A percentile compares a stretch with the other conserved stretches of the same genome.
These are phyloP conservation scores for Metarhizium guizhouense DNA, from an alignment of 2,329 filamentous ascomycete species.

Conservation along the genomic window DNA sequence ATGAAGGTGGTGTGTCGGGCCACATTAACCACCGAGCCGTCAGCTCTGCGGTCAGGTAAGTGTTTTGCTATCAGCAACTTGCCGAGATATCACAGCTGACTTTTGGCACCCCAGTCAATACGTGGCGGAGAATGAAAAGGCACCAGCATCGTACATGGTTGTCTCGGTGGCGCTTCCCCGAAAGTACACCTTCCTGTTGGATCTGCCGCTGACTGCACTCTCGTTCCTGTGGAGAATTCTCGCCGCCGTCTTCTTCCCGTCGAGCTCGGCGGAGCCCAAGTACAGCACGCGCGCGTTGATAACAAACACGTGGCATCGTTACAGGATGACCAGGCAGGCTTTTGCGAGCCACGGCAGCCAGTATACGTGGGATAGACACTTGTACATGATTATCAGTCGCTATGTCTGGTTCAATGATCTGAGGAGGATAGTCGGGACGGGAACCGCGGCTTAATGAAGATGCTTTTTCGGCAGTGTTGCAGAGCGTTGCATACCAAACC, in stretches of 20 bases:
- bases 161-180: conserved; percentile 24
- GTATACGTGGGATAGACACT: conserved; percentile 29
- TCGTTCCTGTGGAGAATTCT: conserved; percentile 20
- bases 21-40: conserved; percentile 32
- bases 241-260: conserved; percentile 11
- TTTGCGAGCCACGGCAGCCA: conserved; percentile 29
- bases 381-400: conserved; percentile 30
- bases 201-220: conserved; percentile 27
- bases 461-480: background rate
- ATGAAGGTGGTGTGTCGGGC: conserved; percentile 28
- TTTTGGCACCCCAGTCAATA: conserved; percentile 15
- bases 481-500: background rate
- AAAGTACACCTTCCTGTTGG: conserved; percentile 29
- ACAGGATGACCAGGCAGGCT: conserved; percentile 24
- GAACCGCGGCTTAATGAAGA: background rate
- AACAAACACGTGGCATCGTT: conserved; percentile 26
- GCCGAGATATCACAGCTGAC: background rate
- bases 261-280: conserved; percentile 6
- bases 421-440: conserved; percentile 7
- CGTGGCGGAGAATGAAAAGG: conserved; percentile 16
- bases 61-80: background rate
- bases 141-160: conserved; percentile 26
- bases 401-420: conserved; percentile 31
- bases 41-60: conserved; percentile 27
- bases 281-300: conserved; percentile 21